A percentile compares a stretch with the other conserved stretches of the same genome.
phyloP scores from a whole-genome alignment of 371 early-diverging fungal species.

The Mucor piriformis region DNA sequence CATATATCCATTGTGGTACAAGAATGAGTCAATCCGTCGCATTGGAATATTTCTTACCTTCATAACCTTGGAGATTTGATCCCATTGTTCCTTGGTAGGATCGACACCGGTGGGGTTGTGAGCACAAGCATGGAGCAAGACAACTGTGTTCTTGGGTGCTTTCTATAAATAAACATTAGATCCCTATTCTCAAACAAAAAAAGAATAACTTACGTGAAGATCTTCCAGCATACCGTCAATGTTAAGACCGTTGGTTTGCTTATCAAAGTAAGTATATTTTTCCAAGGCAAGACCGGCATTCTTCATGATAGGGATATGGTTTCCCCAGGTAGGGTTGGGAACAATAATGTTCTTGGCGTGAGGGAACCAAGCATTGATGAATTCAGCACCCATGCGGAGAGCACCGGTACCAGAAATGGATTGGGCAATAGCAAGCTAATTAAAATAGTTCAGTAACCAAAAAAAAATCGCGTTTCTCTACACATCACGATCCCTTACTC shows the following conservation, averaged over 20 bases:
- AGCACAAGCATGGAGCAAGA: conserved; percentile 97
- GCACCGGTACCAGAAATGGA: conserved; percentile 98
- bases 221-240: conserved; percentile 92
- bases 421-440: conserved; percentile 85
- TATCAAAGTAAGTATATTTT: conserved; percentile 94
- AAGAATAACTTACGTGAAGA: conserved; percentile 27
- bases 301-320: conserved; percentile 93
- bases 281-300: conserved; percentile 89
- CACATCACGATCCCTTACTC: conserved; percentile 51
- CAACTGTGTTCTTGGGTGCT: conserved; percentile 86
- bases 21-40: conserved; percentile 6
- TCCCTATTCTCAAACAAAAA: neutral
- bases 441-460: neutral
- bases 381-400: conserved; percentile 92
- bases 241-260: conserved; percentile 91
- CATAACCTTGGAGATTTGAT: conserved; percentile 79
- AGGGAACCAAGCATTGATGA: conserved; percentile 83
- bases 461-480: neutral
- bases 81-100: conserved; percentile 93
- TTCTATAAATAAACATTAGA: conserved; percentile 40
- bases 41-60: conserved; percentile 50
- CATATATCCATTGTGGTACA: conserved; percentile 3
- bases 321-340: conserved; percentile 98
- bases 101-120: conserved; percentile 99
- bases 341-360: conserved; percentile 89